Conservation (phyloP, 345 rosid species). For the Microcos paniculata region DNA sequence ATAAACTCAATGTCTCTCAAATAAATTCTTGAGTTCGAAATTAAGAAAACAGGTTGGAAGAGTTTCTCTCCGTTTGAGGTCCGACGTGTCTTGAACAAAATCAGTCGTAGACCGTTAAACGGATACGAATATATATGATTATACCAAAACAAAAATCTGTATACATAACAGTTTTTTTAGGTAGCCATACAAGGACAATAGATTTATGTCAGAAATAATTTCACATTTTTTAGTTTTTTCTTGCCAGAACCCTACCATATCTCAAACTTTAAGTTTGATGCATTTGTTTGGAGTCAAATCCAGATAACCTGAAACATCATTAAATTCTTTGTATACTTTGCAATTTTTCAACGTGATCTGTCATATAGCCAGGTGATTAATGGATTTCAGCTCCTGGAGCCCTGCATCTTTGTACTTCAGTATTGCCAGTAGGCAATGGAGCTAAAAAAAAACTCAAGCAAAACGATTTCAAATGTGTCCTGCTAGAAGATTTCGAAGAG, state of each 20-base stretch:
- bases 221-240: neutral
- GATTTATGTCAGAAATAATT: neutral
- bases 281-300: neutral
- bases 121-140: no score
- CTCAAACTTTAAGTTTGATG: neutral
- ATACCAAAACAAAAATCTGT: no score
- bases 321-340: neutral
- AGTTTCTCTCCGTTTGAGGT: no score
- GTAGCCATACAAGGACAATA: neutral
- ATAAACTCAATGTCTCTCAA: no score
- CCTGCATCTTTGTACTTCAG: neutral
- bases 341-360: neutral
- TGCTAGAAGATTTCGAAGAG: neutral
- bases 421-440: neutral
- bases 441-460: neutral
- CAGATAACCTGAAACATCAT: conserved; percentile 14
- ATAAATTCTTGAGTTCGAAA: no score
- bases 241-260: neutral
- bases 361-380: neutral
- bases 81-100: no score
- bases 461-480: neutral
- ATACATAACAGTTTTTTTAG: neutral
- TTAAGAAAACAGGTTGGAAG: no score
- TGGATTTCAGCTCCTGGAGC: neutral
- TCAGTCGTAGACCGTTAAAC: no score